Percentiles rank a stretch among this genome's conserved stretches.
These are phyloP conservation scores for Exophiala lecanii-corni DNA, from an alignment of 2,329 filamentous ascomycete species.

Conservation along the genomic window DNA sequence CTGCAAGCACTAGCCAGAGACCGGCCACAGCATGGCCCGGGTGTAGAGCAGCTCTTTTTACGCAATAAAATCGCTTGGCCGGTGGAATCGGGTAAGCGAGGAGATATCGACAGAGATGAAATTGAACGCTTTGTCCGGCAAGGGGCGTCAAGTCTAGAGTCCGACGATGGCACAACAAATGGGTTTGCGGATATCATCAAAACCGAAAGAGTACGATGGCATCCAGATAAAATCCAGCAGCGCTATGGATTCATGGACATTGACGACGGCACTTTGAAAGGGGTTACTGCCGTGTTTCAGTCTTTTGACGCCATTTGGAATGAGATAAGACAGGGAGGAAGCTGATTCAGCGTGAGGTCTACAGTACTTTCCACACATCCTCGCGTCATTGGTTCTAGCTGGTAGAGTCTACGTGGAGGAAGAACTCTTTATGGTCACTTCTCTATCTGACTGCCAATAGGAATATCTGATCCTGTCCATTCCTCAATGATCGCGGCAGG, in stretches of 20 bases:
- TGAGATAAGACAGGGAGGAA: slow-evolving; percentile 30
- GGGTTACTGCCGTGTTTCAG: slow-evolving; percentile 88
- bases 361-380: too few species aligned
- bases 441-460: slow-evolving; percentile 15
- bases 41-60: slow-evolving; percentile 27
- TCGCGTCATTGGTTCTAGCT: too few species aligned
- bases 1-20: slow-evolving; percentile 32
- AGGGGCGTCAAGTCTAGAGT: slow-evolving; percentile 11
- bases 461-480: slow-evolving; percentile 38
- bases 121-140: slow-evolving; percentile 67
- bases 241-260: slow-evolving; percentile 72
- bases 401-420: too few species aligned
- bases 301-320: slow-evolving; percentile 78
- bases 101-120: slow-evolving; percentile 53
- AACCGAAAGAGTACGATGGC: slow-evolving; percentile 85
- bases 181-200: slow-evolving; percentile 59
- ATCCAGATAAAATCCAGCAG: slow-evolving; percentile 97
- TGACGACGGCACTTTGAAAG: slow-evolving; percentile 66
- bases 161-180: slow-evolving; percentile 17
- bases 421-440: too few species aligned
- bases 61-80: slow-evolving; percentile 65
- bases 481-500: slow-evolving; percentile 40
- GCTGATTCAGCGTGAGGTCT: neutral
- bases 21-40: slow-evolving; percentile 12
- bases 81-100: slow-evolving; percentile 55